Evolutionary conservation across 2,329 filamentous ascomycete species (phyloP), one percentile per base, ranked within the genome.

Genomic region (Nectriaceae sp.): DNA sequence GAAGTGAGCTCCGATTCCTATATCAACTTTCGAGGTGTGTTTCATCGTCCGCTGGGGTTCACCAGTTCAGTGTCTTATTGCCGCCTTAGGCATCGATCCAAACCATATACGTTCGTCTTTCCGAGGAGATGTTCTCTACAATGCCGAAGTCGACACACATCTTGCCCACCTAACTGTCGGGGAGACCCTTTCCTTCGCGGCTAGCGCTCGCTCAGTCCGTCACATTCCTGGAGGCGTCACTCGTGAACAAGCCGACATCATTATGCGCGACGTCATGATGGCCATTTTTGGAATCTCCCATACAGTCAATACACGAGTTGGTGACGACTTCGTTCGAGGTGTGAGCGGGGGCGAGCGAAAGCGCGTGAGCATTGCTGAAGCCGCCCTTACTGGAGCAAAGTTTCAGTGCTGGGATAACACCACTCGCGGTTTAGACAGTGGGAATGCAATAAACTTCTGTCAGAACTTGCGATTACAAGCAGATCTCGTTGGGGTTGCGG

Each of bases 281-380:
- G 86, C 83, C 58, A 89, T 91, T 70, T 91, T 92, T 52, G 87
- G 87, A 3, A 90, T 92, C 48, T 77, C 74, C 5, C 88, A 91
- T 59, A 90, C 88, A 0, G 82, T 81, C 55, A 78, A 88, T 56
- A 92, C 88, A 0, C 74, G 82, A 0, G 87, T 92, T 2, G 88
- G 88, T 15, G 83, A 90, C 55, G 83, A 87, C 52, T 77, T 71
- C 55, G 78, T 87, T 4, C 80, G 87, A 33, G 88, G 88, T 62
- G 85, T 92, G 0, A 88, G 84, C 40, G 89, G 88, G 54, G 88
- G 89, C 42, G 89, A 93, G 68, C 75, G 88, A 10, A 91, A 91
- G 67, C 84, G 88, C 58, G 87, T 90, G 6, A 85, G 84, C 24
- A 90, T 92, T 54, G 87, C 87, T 0, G 88, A 92, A 65, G 89